Evolutionary conservation across 164 flowering plant genomes (phyloP).

Genomic region (Warburgia ugandensis): DNA sequence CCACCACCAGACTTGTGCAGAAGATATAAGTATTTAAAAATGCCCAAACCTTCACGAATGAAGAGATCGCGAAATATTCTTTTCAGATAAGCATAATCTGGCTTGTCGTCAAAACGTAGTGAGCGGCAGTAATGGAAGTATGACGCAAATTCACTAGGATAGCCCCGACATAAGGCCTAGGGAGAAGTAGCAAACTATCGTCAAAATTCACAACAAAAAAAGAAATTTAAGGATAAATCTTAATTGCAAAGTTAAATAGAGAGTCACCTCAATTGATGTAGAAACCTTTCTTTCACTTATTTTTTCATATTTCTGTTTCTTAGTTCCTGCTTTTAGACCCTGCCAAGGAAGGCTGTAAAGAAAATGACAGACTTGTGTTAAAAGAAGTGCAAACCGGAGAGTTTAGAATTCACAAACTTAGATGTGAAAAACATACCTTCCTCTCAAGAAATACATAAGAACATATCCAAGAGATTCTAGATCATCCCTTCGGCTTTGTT

Average conservation of each 20-base stretch:
- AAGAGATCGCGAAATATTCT: constrained; percentile 93
- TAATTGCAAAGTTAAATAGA: constrained; percentile 5
- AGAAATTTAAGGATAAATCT: background rate
- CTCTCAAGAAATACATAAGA: constrained; percentile 85
- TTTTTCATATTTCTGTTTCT: constrained; percentile 90
- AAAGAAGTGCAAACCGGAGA: background rate
- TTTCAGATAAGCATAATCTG: constrained; percentile 91
- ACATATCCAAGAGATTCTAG: constrained; percentile 93
- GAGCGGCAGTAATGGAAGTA: constrained; percentile 96
- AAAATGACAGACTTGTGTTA: too few species aligned
- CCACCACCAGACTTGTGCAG: too few species aligned
- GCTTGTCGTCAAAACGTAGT: constrained; percentile 91
- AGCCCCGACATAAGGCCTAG: constrained; percentile 87
- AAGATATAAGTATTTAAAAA: too few species aligned
- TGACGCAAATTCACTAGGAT: constrained; percentile 94
- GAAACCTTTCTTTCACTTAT: constrained; percentile 88
- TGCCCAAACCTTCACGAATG: constrained; percentile 98
- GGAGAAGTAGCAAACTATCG: constrained; percentile 3
- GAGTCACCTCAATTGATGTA: constrained; percentile 96
- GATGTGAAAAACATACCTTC: constrained; percentile 44
- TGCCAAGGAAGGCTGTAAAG: constrained; percentile 85
- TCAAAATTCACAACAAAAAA: background rate
- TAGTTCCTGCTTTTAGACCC: constrained; percentile 91
- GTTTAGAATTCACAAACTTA: background rate
- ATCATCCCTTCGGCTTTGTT: constrained; percentile 96